These are phyloP conservation scores for Otatea glauca DNA, from an alignment of 176 grass and related monocot species.

Conservation along the genomic window DNA sequence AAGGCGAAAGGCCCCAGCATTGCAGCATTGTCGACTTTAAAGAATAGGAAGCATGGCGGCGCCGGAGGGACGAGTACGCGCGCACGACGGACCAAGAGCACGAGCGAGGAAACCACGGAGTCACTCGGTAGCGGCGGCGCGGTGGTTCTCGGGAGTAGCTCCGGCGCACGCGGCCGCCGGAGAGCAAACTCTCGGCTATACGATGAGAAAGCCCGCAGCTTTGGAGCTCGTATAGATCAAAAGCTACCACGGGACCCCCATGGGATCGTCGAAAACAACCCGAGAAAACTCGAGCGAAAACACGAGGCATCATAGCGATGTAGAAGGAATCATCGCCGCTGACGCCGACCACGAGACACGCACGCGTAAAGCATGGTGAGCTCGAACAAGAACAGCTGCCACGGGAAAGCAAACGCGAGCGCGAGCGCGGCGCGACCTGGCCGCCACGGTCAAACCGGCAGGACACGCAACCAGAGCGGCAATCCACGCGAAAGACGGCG, in stretches of 20 bases:
- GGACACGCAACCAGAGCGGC: not conserved
- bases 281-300: not conserved
- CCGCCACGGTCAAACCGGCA: not conserved
- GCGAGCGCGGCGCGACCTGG: constrained; percentile 10
- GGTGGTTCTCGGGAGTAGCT: not conserved
- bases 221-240: constrained; percentile 7
- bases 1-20: constrained; percentile 1
- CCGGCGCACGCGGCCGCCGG: not conserved
- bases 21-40: constrained; percentile 1
- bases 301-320: not conserved
- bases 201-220: not conserved
- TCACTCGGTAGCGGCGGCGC: not conserved
- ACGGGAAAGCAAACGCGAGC: not conserved
- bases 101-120: not conserved
- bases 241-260: not conserved
- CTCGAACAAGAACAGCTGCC: not conserved
- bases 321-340: not conserved
- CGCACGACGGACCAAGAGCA: not conserved
- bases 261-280: constrained; percentile 18
- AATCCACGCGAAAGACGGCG: constrained; percentile 9
- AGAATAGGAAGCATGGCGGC: constrained; percentile 1
- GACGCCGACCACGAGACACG: not conserved
- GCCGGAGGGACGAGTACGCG: not conserved
- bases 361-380: not conserved
- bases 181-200: not conserved